These are phyloP conservation scores for Trichosanthes truncata DNA, from an alignment of 306 rosid genomes.

Conservation along the genomic window DNA sequence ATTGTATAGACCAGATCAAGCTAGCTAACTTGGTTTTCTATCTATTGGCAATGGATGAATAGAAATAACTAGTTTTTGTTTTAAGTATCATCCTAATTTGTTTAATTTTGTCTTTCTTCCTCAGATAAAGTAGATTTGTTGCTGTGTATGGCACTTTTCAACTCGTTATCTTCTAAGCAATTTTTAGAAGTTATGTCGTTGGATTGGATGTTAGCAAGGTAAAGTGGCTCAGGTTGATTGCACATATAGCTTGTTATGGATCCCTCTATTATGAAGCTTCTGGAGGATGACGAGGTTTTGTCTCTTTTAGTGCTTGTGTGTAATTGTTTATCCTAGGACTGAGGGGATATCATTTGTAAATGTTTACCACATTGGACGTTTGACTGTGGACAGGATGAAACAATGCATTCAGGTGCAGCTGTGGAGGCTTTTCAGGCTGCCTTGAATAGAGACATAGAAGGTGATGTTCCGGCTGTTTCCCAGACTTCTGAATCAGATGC, in stretches of 20 bases:
- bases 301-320: conserved; percentile 7
- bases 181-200: background rate
- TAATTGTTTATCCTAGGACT: background rate
- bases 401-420: conserved; percentile 81
- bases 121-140: background rate
- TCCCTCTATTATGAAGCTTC: conserved; percentile 79
- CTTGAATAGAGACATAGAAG: conserved; percentile 66
- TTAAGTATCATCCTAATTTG: background rate
- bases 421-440: conserved; percentile 91
- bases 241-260: conserved; percentile 35
- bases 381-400: conserved; percentile 51
- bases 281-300: conserved; percentile 82
- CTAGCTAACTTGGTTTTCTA: background rate
- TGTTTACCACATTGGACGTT: background rate
- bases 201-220: background rate
- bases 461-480: conserved; percentile 38
- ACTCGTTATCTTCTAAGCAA: background rate
- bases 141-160: background rate
- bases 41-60: background rate
- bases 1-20: background rate
- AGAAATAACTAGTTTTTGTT: background rate
- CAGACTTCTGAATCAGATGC: conserved; percentile 44
- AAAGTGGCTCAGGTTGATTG: background rate
- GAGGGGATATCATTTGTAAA: conserved; percentile 3
- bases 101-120: background rate